Evolutionary conservation across 2,329 filamentous ascomycete species (phyloP).

Genomic region (Celoporthe dispersa): DNA sequence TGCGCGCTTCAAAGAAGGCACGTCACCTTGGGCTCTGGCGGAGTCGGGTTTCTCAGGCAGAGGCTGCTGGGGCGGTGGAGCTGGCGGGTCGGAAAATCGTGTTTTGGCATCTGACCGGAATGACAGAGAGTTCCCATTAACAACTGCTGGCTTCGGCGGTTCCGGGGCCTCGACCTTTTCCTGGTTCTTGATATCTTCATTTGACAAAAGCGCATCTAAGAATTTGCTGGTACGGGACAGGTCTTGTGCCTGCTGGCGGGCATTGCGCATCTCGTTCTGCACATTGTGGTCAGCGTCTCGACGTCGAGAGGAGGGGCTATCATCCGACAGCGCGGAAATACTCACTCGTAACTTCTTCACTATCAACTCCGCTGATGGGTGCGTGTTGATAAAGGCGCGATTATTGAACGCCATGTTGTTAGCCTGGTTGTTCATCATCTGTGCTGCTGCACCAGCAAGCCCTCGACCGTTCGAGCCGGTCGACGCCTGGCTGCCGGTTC

Average conservation of each 20-base stretch:
- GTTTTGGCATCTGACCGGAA: constrained; percentile 77
- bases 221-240: constrained; percentile 82
- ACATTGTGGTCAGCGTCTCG: constrained; percentile 31
- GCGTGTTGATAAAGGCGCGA: constrained; percentile 29
- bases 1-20: constrained; percentile 72
- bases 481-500: constrained; percentile 70
- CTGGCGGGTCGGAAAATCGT: constrained; percentile 89
- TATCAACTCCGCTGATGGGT: constrained; percentile 82
- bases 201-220: constrained; percentile 74
- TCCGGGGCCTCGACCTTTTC: constrained; percentile 57
- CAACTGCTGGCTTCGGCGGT: constrained; percentile 49
- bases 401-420: constrained; percentile 57
- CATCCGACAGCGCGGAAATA: constrained; percentile 33
- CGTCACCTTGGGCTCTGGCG: constrained; percentile 47
- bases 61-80: constrained; percentile 90
- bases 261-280: constrained; percentile 87
- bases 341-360: constrained; percentile 83
- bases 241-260: constrained; percentile 85
- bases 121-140: constrained; percentile 56
- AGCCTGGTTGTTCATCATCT: constrained; percentile 52
- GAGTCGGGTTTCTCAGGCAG: constrained; percentile 90
- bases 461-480: constrained; percentile 62
- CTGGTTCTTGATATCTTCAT: constrained; percentile 66
- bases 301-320: constrained; percentile 30
- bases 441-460: constrained; percentile 55